Evolutionary conservation across 202 grass and related monocot species (phyloP).

Genomic region (Carex arenaria): DNA sequence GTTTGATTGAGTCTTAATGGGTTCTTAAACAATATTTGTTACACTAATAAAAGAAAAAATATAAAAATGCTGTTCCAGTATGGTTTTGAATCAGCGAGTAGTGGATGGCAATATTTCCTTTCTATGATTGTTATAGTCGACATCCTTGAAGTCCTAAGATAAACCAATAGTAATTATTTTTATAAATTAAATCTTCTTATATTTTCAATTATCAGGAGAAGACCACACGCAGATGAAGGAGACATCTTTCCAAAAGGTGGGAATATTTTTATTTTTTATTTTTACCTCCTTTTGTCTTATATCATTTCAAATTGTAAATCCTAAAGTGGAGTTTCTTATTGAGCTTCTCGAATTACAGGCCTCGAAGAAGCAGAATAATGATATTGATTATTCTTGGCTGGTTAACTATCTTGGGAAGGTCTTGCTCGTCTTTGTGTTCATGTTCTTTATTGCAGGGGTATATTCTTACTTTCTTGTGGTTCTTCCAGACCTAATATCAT

Average conservation of each 20-base stretch:
- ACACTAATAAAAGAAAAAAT: background rate
- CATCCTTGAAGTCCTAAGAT: background rate
- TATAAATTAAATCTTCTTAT: background rate
- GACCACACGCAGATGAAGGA: background rate
- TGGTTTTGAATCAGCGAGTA: background rate
- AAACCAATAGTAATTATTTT: background rate
- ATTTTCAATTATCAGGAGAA: background rate
- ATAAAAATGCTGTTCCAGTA: background rate
- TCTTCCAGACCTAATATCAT: constrained; percentile 45
- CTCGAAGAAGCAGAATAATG: constrained; percentile 10
- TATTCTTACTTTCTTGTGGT: constrained; percentile 64
- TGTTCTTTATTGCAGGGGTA: constrained; percentile 66
- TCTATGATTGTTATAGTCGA: background rate
- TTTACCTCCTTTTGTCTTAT: background rate
- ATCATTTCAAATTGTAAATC: background rate
- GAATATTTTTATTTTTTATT: background rate
- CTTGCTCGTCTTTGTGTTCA: constrained; percentile 55
- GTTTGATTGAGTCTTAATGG: background rate
- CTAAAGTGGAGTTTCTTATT: background rate
- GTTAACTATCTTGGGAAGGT: constrained; percentile 51
- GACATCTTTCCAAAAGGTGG: background rate
- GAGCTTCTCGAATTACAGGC: constrained; percentile 18
- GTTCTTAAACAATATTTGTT: background rate
- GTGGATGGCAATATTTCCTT: background rate
- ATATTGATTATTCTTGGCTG: background rate